Evolutionary conservation across 306 rosid species (phyloP), one percentile per base, ranked within the genome.

Genomic region (Notholithocarpus densiflorus): DNA sequence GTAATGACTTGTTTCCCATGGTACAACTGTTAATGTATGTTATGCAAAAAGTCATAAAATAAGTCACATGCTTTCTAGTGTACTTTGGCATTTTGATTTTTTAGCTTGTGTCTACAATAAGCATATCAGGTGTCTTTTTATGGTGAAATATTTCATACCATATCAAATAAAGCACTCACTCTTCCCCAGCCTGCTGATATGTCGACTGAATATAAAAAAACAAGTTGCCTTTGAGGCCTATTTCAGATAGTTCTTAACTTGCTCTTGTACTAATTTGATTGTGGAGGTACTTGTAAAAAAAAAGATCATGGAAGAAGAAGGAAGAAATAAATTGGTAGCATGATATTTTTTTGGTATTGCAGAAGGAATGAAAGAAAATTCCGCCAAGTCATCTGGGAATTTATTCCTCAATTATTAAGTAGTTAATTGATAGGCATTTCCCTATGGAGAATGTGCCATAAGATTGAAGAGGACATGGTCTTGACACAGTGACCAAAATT

Each of bases 21-120:
- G 72, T 60, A 24, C 59, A 59, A 12, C 59, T 65, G 70, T 48
- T 68, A 68, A 51, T 31, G 45, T 40, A 40, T 72, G 15, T 57
- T 21, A 56, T 32, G 24, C 20, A 21, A 65, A 14, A 40, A 40
- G 45, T 20, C 19, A 37, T 72, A 72, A 70, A 53, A 53, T 76
- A 69, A 84, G 27, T 56, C 40, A 24, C 74, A 81, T 56, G 31
- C 56, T 66, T 77, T 71, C 70, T 26, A 57, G 60, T 60, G 40
- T 68, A 23, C 53, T 40, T 71, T 48, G 2, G 21, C 21, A 17
- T 76, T 40, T 40, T 21, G 5, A 9, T 48, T 62, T 27, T 27
- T 31, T 74, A 10, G 15, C 52, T 55, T 1, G 3, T 66, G 40
- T 48, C 77, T 70, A 69, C 75, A 69, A 43, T 57, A 14, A 21